Base-by-base conservation (phyloP, 768 basidiomycete genomes). In the Sporobolomyces pararoseus region DNA sequence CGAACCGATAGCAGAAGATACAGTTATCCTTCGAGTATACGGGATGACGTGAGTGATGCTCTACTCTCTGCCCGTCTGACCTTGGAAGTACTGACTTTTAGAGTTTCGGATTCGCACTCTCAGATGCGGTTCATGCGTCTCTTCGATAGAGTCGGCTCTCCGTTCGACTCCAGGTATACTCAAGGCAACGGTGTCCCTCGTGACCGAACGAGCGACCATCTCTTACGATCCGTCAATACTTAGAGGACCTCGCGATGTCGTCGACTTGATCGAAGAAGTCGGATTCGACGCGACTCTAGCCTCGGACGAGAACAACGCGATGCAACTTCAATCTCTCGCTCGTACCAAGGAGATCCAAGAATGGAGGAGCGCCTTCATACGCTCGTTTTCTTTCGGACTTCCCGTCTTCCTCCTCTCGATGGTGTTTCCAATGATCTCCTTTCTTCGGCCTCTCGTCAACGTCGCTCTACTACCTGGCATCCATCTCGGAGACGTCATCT, bases 341-440 rank as follows among this genome's bases (percentile, higher is more conserved):
- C 87, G 90, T 14, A 88, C 88, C 35, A 92, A 91, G 80, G 96
- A 98, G 79, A 88, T 97, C 49, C 84, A 89, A 72, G 89, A 94
- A 77, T 99, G 96, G 96, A 83, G 85, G 51, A 80, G 80, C 25
- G 87, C 91, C 29, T 87, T 98, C 81, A 78, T 85, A 42, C 87
- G 86, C 83, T 86, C 87, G 78, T 72, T 88, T 34, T 75, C 81
- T 13, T 95, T 99, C 77, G 92, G 92, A 59, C 71, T 94, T 0
- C 96, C 96, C n/a, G 92, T 94, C 47, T 97, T 98, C 81, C 85
- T 96, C 79, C 81, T 98, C 63, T 83, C 85, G 68, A 98, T 98
- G 94, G 78, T 97, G 60, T 85, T 86, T 37, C 87, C 86, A 4
- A 86, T 83, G 75, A 83, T 93, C 53, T 82, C 84, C 39, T 84